A percentile compares a stretch with the other conserved stretches of the same genome.
Conservation (phyloP, 139 green algal genomes). For the Chlorella vulgaris region DNA sequence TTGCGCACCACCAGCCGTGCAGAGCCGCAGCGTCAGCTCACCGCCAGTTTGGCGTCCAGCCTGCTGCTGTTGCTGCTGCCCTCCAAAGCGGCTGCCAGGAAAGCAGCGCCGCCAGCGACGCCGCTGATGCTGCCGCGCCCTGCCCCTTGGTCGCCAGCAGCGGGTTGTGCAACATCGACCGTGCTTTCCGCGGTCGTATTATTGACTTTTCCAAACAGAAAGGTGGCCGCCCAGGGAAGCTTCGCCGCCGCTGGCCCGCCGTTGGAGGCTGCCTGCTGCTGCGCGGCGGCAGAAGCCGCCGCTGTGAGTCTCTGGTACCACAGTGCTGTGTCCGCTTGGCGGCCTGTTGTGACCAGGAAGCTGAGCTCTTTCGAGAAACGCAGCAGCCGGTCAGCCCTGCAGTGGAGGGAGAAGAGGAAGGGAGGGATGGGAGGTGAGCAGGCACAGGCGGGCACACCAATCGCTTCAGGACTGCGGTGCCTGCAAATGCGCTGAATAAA, state of each 20-base stretch:
- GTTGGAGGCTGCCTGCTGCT: not conserved
- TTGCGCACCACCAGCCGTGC: no score
- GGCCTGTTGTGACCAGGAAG: not conserved
- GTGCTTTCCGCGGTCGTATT: no score
- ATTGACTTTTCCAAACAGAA: no score
- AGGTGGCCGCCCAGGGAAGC: not conserved
- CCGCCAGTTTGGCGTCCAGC: constrained; percentile 37
- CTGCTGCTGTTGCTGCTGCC: constrained; percentile 35
- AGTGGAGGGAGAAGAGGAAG: not conserved
- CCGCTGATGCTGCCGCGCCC: not conserved
- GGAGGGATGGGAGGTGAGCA: not conserved
- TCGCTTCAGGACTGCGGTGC: not conserved
- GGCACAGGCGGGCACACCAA: not conserved
- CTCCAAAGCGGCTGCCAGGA: constrained; percentile 23
- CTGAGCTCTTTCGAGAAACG: constrained; percentile 1
- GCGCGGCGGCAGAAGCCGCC: not conserved
- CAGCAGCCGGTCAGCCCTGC: constrained; percentile 32
- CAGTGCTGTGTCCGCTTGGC: constrained; percentile 15
- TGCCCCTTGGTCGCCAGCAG: not conserved
- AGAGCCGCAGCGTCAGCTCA: not conserved
- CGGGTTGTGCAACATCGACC: no score
- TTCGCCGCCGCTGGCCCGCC: not conserved
- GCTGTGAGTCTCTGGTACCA: constrained; percentile 17
- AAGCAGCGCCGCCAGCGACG: not conserved
- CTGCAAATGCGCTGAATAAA: no score